Base-by-base conservation (phyloP, 2,329 filamentous ascomycete species). In the Aspergillus eucalypticola region DNA sequence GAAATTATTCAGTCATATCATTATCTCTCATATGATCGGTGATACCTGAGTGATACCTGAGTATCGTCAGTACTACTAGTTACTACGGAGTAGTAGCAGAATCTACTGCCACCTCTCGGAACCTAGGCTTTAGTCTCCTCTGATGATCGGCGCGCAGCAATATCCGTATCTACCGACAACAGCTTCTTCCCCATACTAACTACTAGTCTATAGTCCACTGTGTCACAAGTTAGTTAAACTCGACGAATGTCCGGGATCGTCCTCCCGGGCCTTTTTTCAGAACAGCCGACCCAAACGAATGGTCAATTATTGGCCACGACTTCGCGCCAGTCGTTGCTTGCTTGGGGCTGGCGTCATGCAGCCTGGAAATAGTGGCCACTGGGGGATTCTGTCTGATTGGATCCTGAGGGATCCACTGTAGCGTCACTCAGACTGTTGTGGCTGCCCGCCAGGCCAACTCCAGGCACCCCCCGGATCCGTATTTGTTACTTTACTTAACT, bases 331-430 rank as follows among this genome's bases (percentile, higher is more conserved):
- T 61, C 66, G 53, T 58, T 68, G 42, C 50, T 72, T 64, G 51
- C 61, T 64, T 67, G 46, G 62, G 65, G 44, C 53, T 74, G 67
- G 71, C 72, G 70, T 73, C 71, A 75, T 74, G 71, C 69, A 71
- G 42, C 53, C 63, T 69, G 67, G 59, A 65, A 69, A 69, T 72
- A 71, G 71, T 71, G 67, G 64, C 56, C 48, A 56, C 59, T 56
- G n/a, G n/a, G 56, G 39, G 8, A 3, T 8, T 35, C 15, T 8
- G 27, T 29, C 23, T 68, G 51, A 71, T 73, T 72, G 68, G 68
- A 7, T 17, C n/a, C 21, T 29, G 27, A 29, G 27, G 27, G 57
- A 25, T 48, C 60, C 60, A 59, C 62, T 65, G 60, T 68, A 65
- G 70, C 64, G 59, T 56, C 65, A 68, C 68, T 65, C 27, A 29